Evolutionary conservation across 148 eudicot genomes (phyloP).

Genomic region (Selenicereus undatus): DNA sequence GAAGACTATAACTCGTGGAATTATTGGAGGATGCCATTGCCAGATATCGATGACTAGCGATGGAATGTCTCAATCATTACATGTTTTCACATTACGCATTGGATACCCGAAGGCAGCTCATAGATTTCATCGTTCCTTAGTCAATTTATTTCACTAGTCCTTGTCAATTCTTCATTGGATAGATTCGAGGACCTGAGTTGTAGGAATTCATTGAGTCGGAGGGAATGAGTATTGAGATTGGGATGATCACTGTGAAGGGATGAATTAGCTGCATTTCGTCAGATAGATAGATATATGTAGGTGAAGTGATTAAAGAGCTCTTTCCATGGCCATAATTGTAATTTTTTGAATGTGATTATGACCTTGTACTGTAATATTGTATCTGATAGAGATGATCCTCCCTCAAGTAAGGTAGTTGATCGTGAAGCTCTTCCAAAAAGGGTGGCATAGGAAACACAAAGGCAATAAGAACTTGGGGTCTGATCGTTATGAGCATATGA

Average conservation of each 20-base stretch:
- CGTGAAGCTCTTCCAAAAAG: not conserved
- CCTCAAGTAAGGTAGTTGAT: not conserved
- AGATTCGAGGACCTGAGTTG: not conserved
- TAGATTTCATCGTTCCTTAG: not conserved
- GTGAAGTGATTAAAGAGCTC: not conserved
- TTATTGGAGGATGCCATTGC: conserved; percentile 87
- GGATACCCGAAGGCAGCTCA: not conserved
- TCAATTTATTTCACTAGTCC: not conserved
- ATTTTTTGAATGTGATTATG: conserved; percentile 3
- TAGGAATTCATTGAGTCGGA: not conserved
- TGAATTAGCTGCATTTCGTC: conserved; percentile 8
- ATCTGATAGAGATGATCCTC: not conserved
- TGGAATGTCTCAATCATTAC: not conserved
- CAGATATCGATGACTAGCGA: conserved; percentile 51
- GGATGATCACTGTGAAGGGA: not conserved
- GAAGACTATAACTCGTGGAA: conserved; percentile 97
- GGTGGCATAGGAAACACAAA: not conserved
- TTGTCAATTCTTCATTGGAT: not conserved
- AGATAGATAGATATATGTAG: not conserved
- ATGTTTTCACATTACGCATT: not conserved
- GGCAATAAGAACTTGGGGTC: not conserved
- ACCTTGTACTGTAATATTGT: conserved; percentile 1
- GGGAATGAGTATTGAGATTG: conserved; percentile 1
- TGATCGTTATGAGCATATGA: too few species aligned
- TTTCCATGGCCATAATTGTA: not conserved